These are phyloP conservation scores for Lasiosphaeris hirsuta DNA, from an alignment of 495 filamentous ascomycete genomes.

Conservation along the genomic window DNA sequence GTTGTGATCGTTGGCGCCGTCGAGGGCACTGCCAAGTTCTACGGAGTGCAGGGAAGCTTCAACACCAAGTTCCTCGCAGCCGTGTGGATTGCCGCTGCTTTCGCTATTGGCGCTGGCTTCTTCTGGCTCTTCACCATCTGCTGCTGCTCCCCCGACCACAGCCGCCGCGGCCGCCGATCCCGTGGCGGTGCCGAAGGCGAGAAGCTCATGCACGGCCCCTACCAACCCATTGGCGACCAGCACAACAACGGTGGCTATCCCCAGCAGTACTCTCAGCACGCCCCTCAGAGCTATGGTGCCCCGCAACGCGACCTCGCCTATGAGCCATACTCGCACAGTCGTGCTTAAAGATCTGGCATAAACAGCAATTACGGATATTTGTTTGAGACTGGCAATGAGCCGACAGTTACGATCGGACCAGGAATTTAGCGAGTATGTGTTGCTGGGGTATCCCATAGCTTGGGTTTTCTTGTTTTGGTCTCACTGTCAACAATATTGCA, in stretches of 20 bases:
- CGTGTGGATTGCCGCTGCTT: conserved; percentile 76
- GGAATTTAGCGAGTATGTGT: too few species aligned
- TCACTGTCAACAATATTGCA: conserved; percentile 16
- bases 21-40: conserved; percentile 59
- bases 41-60: conserved; percentile 60
- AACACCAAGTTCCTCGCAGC: conserved; percentile 64
- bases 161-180: conserved; percentile 22
- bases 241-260: conserved; percentile 27
- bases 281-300: conserved; percentile 19
- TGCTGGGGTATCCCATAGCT: background rate
- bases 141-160: conserved; percentile 66
- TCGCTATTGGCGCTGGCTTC: conserved; percentile 65
- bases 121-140: conserved; percentile 92
- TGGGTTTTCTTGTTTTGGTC: conserved; percentile 1
- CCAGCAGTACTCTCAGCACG: conserved; percentile 32
- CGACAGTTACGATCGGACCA: background rate
- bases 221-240: conserved; percentile 43
- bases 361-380: too few species aligned
- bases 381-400: too few species aligned
- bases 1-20: conserved; percentile 66
- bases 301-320: conserved; percentile 42
- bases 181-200: conserved; percentile 28
- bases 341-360: conserved; percentile 29
- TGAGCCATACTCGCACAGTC: conserved; percentile 52
- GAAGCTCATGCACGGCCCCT: conserved; percentile 45